A percentile compares a stretch with the other conserved stretches of the same genome.
phyloP scores from a whole-genome alignment of 306 rosid species.

The Begonia peltatifolia region DNA sequence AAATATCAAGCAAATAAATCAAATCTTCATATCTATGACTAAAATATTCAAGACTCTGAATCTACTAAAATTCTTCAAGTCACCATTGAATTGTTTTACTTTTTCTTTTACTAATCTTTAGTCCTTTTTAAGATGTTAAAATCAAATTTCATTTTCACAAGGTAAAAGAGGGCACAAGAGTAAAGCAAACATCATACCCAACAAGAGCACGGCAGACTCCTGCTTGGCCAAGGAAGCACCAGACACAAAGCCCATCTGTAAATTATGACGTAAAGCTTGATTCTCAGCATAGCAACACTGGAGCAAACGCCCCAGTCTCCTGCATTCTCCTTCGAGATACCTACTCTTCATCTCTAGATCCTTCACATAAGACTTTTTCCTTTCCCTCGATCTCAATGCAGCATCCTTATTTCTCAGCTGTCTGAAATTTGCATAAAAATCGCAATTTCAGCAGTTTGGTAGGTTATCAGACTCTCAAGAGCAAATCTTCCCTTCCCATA shows the following conservation, averaged over 20 bases:
- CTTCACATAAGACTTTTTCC: conserved; percentile 61
- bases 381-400: conserved; percentile 79
- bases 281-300: conserved; percentile 83
- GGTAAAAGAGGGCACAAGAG: background rate
- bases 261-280: conserved; percentile 54
- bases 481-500: no score
- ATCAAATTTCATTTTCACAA: background rate
- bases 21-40: no score
- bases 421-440: conserved; percentile 43
- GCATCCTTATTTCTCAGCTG: conserved; percentile 85
- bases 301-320: conserved; percentile 72
- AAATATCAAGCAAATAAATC: no score
- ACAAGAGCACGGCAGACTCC: conserved; percentile 99
- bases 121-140: no score
- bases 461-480: background rate
- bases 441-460: background rate
- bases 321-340: conserved; percentile 80
- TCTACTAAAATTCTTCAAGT: no score
- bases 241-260: conserved; percentile 46
- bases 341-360: conserved; percentile 70
- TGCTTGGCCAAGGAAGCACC: conserved; percentile 65
- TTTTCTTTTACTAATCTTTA: no score
- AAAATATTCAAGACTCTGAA: no score
- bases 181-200: conserved; percentile 45
- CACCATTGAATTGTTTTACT: no score